Percentiles rank a stretch among this genome's conserved stretches.
These are phyloP conservation scores for Myxozyma neglecta DNA, from an alignment of 805 yeast species.

Conservation along the genomic window DNA sequence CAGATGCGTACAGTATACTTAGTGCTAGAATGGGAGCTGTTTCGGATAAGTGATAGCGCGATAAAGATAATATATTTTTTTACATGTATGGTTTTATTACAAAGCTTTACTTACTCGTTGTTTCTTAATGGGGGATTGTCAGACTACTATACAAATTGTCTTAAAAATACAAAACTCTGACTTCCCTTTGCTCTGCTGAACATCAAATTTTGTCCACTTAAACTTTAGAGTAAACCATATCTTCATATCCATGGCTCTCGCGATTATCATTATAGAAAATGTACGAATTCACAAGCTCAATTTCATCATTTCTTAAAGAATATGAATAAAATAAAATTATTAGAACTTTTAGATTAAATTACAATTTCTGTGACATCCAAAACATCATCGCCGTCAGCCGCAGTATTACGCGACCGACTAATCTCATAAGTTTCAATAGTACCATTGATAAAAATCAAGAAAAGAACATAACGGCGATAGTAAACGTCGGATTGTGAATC, in stretches of 20 bases:
- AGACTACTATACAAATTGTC: too few relatives aligned
- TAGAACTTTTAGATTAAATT: neutral
- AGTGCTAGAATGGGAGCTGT: neutral
- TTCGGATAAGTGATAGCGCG: neutral
- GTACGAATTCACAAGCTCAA: too few relatives aligned
- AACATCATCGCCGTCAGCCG: neutral
- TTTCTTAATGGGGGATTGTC: too few relatives aligned
- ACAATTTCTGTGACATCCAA: conserved; percentile 8
- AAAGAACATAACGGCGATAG: conserved; percentile 15
- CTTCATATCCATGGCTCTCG: too few relatives aligned
- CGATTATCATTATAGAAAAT: too few relatives aligned
- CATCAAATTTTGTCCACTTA: too few relatives aligned
- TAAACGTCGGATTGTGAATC: neutral
- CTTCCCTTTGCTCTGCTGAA: too few relatives aligned
- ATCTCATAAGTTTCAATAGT: conserved; percentile 20
- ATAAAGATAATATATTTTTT: neutral
- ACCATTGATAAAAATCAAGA: conserved; percentile 15
- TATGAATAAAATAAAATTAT: neutral
- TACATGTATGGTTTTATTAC: too few relatives aligned
- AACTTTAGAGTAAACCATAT: too few relatives aligned
- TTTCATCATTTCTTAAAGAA: too few relatives aligned
- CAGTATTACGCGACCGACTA: neutral
- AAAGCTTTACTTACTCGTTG: too few relatives aligned
- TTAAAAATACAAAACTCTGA: too few relatives aligned
- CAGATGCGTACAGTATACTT: conserved; percentile 5